Evolutionary conservation across 2,329 filamentous ascomycete genomes (phyloP).

Genomic region (Cercospora sp.): DNA sequence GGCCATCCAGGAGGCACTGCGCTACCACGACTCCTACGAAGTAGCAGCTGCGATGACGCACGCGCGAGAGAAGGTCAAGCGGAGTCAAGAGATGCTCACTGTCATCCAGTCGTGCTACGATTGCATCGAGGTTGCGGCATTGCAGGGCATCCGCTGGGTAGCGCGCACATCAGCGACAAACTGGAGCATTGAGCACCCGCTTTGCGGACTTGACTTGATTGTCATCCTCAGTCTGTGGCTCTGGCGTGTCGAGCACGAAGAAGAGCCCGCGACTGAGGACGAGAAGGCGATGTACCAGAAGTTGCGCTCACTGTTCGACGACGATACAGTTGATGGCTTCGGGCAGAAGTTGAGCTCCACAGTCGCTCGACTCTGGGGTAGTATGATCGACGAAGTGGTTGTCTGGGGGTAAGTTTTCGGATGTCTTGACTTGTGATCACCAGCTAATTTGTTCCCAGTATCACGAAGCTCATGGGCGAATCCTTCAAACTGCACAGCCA

Average conservation of each 20-base stretch:
- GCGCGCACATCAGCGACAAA: slow-evolving; percentile 97
- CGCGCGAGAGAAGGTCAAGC: slow-evolving; percentile 88
- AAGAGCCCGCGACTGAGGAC: slow-evolving; percentile 81
- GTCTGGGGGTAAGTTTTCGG: slow-evolving; percentile 95
- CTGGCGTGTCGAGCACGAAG: slow-evolving; percentile 98
- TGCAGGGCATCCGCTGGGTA: slow-evolving; percentile 95
- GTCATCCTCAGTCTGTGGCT: slow-evolving; percentile 97
- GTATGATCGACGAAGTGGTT: slow-evolving; percentile 97
- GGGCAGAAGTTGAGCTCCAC: slow-evolving; percentile 88
- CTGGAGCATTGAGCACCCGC: slow-evolving; percentile 97
- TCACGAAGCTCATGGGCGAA: slow-evolving; percentile 95
- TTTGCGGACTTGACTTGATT: slow-evolving; percentile 95
- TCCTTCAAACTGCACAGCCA: slow-evolving; percentile 96
- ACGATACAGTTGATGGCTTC: slow-evolving; percentile 80
- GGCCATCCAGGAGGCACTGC: slow-evolving; percentile 89
- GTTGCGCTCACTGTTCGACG: slow-evolving; percentile 84
- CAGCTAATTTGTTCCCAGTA: slow-evolving; percentile 56
- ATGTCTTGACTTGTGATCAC: too few species aligned
- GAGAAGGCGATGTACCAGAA: slow-evolving; percentile 91
- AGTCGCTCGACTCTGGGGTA: slow-evolving; percentile 92
- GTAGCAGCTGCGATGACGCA: slow-evolving; percentile 96
- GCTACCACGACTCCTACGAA: slow-evolving; percentile 96
- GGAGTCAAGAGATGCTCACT: slow-evolving; percentile 96
- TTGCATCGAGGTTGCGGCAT: slow-evolving; percentile 92
- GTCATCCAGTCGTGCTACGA: slow-evolving; percentile 97